Evolutionary conservation across 2,329 filamentous ascomycete genomes (phyloP).

Genomic region (Clarireedia paspali): DNA sequence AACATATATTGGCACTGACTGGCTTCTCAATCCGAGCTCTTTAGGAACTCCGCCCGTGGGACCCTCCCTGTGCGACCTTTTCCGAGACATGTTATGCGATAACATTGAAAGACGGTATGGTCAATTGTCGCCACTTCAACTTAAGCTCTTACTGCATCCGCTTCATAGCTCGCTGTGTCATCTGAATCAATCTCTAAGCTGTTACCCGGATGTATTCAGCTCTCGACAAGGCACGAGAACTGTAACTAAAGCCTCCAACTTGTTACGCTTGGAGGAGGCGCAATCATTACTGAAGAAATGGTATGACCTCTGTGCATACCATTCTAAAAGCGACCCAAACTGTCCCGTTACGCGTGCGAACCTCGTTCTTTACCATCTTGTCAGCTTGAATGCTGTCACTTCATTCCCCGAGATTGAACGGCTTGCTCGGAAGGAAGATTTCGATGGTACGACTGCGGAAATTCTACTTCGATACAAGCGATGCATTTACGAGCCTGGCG

Average conservation of each 20-base stretch:
- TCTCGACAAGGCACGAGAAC: constrained; percentile 37
- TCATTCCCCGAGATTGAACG: constrained; percentile 61
- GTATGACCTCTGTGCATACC: constrained; percentile 55
- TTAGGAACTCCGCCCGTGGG: constrained; percentile 44
- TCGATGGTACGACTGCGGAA: constrained; percentile 45
- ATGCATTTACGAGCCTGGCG: constrained; percentile 55
- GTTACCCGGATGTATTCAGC: constrained; percentile 49
- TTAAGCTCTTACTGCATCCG: constrained; percentile 61
- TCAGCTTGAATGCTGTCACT: constrained; percentile 60
- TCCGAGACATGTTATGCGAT: constrained; percentile 60
- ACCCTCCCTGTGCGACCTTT: constrained; percentile 55
- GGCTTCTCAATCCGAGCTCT: constrained; percentile 22
- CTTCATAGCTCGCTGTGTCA: constrained; percentile 59
- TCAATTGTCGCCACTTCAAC: constrained; percentile 43
- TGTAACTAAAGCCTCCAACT: constrained; percentile 52
- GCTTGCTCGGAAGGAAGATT: constrained; percentile 52
- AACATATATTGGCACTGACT: constrained; percentile 43
- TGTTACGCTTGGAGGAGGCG: constrained; percentile 54
- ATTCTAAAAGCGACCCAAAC: constrained; percentile 45
- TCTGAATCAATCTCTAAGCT: constrained; percentile 56
- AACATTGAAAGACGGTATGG: constrained; percentile 44
- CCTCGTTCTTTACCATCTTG: constrained; percentile 62
- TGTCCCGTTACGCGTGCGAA: constrained; percentile 57
- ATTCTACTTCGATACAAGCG: constrained; percentile 49
- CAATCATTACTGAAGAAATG: constrained; percentile 57